phyloP scores from a whole-genome alignment of 208 protist species.

The Trichomonas vaginalis region DNA sequence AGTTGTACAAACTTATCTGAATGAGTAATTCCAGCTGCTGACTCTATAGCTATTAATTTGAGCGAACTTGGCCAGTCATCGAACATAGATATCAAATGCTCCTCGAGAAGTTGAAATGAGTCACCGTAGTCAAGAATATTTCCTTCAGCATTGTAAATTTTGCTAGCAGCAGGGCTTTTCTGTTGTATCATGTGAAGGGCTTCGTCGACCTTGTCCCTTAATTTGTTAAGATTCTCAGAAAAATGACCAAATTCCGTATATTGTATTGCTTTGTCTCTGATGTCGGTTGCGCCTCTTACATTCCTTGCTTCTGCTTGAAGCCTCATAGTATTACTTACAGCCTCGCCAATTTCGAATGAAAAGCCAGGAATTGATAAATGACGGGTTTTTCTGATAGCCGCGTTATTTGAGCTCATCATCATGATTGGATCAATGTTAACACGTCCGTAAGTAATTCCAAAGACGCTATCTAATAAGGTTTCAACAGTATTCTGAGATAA shows the following conservation, averaged over 20 bases:
- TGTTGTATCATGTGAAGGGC: not conserved
- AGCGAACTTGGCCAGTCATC: not conserved
- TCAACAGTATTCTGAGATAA: not conserved
- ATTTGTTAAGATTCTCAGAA: no score
- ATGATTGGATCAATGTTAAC: not conserved
- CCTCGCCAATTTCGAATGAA: no score
- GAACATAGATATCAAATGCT: not conserved
- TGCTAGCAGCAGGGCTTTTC: not conserved
- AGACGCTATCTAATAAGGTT: not conserved
- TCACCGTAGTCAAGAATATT: not conserved
- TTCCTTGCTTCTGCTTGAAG: no score
- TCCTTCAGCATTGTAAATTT: not conserved
- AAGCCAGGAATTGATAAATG: no score
- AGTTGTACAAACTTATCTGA: not conserved
- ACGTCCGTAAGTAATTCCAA: not conserved
- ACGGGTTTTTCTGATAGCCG: no score
- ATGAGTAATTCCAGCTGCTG: no score
- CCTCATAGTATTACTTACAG: no score
- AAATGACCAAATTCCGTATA: no score
- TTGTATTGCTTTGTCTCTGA: no score
- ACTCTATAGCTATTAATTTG: not conserved
- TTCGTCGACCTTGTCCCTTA: no score
- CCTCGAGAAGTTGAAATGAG: not conserved
- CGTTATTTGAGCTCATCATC: no score
- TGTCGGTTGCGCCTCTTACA: no score